Evolutionary conservation across 352 stramenopile species (phyloP), one percentile per base, ranked within the genome.

Genomic region (Pythium phragmiticola): DNA sequence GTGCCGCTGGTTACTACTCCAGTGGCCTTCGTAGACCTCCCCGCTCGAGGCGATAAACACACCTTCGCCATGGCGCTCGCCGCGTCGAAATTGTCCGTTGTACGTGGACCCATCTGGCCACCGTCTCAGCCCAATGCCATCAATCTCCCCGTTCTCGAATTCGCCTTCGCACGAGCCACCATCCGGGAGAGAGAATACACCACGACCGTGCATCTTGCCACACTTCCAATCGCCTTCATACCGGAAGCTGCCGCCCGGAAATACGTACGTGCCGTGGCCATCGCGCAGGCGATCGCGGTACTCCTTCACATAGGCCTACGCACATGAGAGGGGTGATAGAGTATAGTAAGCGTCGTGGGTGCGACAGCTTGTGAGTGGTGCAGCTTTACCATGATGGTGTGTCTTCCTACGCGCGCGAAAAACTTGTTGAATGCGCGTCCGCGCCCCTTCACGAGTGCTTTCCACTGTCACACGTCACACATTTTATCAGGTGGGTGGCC

Each of bases 181-280:
- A 33, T 77, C 70, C 5, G 56, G 49, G 3, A 87, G 65, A 0
- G 58, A 67, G 52, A 88, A 87, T 2, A 73, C 56, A 3, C 80
- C 80, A 5, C 53, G 50, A 3, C 78, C 78, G 50, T 89, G 68
- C 70, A 94, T 94, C 41, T 78, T 69, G 21, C 87, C 82, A 14
- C 72, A 50, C 17, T 50, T 34, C 86, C 87, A 96, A 3, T 80
- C 53, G 7, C 89, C 89, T 23, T 82, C 68, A 65, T 95, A 96
- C n/a, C 45, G 51, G 42, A 84, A 89, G 43, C 65, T 66, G 0
- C 68, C 72, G 6, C 73, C 57, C 6, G 73, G 73, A 63, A 89
- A 89, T 34, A 60, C 56, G 62, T 82, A 89, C 41, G 66, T 57
- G 17, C 80, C 77, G 17, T 66, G 58, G 14, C 75, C 80, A 49